Percentiles rank a stretch among this genome's conserved stretches.
These are phyloP conservation scores for Cordyceps fumosorosea DNA, from an alignment of 2,329 filamentous ascomycete species.

Conservation along the genomic window DNA sequence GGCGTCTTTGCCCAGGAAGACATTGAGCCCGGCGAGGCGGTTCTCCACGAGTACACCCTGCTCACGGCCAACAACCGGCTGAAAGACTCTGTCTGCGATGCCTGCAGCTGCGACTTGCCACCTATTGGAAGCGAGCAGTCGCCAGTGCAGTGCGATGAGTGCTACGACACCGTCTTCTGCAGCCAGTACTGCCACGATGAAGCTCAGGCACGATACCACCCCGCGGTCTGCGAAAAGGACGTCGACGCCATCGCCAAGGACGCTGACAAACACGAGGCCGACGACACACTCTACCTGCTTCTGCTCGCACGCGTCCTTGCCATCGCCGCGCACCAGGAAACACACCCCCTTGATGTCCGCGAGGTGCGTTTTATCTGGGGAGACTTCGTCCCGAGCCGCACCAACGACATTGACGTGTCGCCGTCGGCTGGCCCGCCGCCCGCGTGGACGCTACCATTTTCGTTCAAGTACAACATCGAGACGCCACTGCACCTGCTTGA, in stretches of 20 bases:
- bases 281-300: conserved; percentile 56
- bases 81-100: conserved; percentile 83
- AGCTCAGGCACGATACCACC: conserved; percentile 56
- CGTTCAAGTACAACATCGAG: conserved; percentile 68
- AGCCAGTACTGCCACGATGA: conserved; percentile 50
- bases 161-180: conserved; percentile 62
- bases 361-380: conserved; percentile 66
- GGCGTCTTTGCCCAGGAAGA: conserved; percentile 85
- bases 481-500: conserved; percentile 71
- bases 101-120: conserved; percentile 71
- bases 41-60: conserved; percentile 77
- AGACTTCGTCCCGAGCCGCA: conserved; percentile 49
- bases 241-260: conserved; percentile 61
- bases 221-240: conserved; percentile 59
- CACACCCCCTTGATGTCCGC: conserved; percentile 56
- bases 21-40: conserved; percentile 66
- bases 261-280: conserved; percentile 51
- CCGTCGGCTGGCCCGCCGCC: conserved; percentile 51
- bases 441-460: conserved; percentile 67
- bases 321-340: conserved; percentile 53
- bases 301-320: conserved; percentile 57
- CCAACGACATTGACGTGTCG: conserved; percentile 48
- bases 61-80: conserved; percentile 84
- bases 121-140: conserved; percentile 42
- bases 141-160: conserved; percentile 53